Evolutionary conservation across 2,329 filamentous ascomycete species (phyloP), one percentile per base, ranked within the genome.

Genomic region (Onygenales sp.): DNA sequence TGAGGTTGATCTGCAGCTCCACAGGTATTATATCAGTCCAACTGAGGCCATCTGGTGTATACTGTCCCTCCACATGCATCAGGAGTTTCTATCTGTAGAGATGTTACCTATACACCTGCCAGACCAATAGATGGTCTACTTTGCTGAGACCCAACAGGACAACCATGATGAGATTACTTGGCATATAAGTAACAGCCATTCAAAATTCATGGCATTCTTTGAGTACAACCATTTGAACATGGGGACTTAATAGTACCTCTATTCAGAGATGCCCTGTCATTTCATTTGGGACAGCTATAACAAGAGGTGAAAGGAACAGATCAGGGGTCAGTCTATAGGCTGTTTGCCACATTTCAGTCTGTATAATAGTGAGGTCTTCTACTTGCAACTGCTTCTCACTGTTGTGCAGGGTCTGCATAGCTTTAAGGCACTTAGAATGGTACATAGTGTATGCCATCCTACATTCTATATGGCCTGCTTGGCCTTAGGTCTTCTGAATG

Each of bases 341-440:
- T 6, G 5, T 11, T 11, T 41, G 2, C 14, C 2, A 2, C 14
- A 11, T 3, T 14, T 41, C 14, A 11, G 11, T 14, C 5, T 14
- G 2, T 41, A 11, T 14, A 11, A 41, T 41, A 6, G 4, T 3
- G 14, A 41, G 11, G 3, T 41, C 38, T 41, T 11, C 3, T 41
- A 3, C 14, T 3, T 41, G 2, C 3, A 5, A 6, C 3, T 14
- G 5, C 11, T 41, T 11, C 38, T 41, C 3, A 14, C 1, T 1
- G 5, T 14, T 41, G 1, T 41, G 1, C 1, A 2, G 1, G 5
- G 38, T 14, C 5, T 1, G 1, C 3, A 3, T 4, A 14, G 38
- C 11, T 41, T 41, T 41, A 41, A 11, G 14, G 5, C 3, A 11
- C 1, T 41, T 41, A 11, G 3, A 11, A 41, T 41, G 5, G 38